Evolutionary conservation across 2,329 filamentous ascomycete species (phyloP).

Genomic region (Sporothrix inflata): DNA sequence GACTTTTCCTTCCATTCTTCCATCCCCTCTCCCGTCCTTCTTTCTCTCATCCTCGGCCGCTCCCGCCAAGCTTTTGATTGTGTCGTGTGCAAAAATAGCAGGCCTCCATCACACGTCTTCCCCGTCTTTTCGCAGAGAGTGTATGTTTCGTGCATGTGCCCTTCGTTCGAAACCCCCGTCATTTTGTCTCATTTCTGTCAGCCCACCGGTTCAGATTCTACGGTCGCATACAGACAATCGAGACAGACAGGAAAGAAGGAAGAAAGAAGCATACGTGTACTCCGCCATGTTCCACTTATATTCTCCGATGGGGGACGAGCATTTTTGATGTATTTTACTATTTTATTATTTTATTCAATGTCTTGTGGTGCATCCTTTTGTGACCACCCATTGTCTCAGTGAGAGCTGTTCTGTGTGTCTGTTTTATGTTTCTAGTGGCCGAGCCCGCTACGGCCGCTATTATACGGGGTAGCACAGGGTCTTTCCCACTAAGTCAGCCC

Average conservation of each 20-base stretch:
- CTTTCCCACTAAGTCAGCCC: background rate
- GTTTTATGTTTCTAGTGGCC: background rate
- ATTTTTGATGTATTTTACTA: no score
- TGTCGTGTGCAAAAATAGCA: constrained; percentile 11
- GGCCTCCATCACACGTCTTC: background rate
- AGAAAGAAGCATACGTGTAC: background rate
- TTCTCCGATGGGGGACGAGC: background rate
- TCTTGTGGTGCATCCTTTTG: background rate
- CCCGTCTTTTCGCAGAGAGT: background rate
- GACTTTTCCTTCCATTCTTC: background rate
- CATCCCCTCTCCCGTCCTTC: background rate
- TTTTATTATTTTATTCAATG: no score
- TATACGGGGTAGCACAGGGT: background rate
- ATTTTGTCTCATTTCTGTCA: background rate
- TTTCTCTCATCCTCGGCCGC: background rate
- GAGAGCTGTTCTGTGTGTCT: background rate
- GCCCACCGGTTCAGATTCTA: background rate
- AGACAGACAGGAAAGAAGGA: background rate
- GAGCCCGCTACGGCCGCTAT: background rate
- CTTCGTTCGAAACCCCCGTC: background rate
- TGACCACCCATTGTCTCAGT: background rate
- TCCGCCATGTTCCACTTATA: background rate
- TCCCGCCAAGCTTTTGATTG: background rate
- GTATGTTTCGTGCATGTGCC: background rate
- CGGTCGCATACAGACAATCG: background rate